Evolutionary conservation across 495 filamentous ascomycete species (phyloP), one percentile per base, ranked within the genome.

Genomic region (Penicillium flavigenum): DNA sequence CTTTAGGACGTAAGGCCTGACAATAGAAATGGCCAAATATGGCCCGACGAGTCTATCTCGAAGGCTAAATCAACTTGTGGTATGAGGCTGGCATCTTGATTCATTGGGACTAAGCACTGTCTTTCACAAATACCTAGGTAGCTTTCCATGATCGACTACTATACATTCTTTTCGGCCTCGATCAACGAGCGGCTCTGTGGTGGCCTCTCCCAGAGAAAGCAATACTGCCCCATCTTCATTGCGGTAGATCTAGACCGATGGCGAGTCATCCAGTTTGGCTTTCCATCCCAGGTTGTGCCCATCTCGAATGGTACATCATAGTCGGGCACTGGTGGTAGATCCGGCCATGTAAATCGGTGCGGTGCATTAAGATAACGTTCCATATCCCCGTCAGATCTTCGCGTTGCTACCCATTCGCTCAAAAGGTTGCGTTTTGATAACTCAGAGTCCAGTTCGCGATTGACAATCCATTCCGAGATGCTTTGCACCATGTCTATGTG

Each of bases 161-260:
- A 9, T 9, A 14, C 44, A 26, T 5, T 26, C n/a, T 51, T 7
- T 3, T 26, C 31, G 26, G 19, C 29, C 32, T 34, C 0, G 11
- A n/a, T 36, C 12, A 10, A 38, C 31, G 9, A 39, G 7, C 32
- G 17, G 32, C 59, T 69, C 47, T 64, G 64, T 47, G 63, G 54
- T 41, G 56, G 61, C 32, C 67, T 59, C 53, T 66, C 51, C 61
- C 65, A 70, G 29, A 44, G 53, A 45, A 63, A 68, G 29, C 55
- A 61, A 63, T 61, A 68, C 49, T 68, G 58, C 39, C 63, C 61
- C 7, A 57, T 54, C 55, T 65, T 48, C 12, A 64, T 57, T 27
- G 65, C 65, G 6, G 47, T 61, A 27, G 31, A 45, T 57, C 57
- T 56, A 49, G 20, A 60, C 16, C 57, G 59, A n/a, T 36, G 53